phyloP scores from a whole-genome alignment of 805 yeast species.

The Maudiozyma bulderi region DNA sequence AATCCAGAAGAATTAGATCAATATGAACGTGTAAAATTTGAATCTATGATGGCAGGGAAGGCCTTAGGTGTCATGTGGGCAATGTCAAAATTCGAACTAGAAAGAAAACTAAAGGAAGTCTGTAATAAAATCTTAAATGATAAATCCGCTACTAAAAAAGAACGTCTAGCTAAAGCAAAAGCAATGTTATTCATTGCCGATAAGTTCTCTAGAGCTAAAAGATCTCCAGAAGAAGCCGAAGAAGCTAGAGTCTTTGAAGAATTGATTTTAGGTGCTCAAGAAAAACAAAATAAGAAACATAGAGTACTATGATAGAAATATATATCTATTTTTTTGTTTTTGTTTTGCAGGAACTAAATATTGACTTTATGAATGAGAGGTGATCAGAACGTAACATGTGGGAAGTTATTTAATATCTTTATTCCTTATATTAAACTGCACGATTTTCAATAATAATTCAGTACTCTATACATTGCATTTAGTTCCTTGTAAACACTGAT shows the following conservation, averaged over 20 bases:
- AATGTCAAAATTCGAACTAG: constrained; percentile 79
- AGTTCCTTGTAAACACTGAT: too few relatives aligned
- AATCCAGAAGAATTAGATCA: constrained; percentile 51
- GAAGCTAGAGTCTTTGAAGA: constrained; percentile 90
- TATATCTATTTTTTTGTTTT: neutral
- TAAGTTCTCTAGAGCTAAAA: constrained; percentile 52
- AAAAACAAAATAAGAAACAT: constrained; percentile 29
- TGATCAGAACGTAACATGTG: too few relatives aligned
- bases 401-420: too few relatives aligned
- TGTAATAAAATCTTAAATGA: constrained; percentile 73
- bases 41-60: constrained; percentile 76
- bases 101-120: constrained; percentile 67
- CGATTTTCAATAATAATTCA: too few relatives aligned
- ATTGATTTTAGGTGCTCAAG: constrained; percentile 76
- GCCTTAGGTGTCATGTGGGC: constrained; percentile 93
- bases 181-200: constrained; percentile 68
- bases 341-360: too few relatives aligned
- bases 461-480: too few relatives aligned
- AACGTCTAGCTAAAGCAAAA: constrained; percentile 66
- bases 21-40: constrained; percentile 65
- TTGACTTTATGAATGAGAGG: too few relatives aligned
- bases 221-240: constrained; percentile 84
- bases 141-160: constrained; percentile 46
- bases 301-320: neutral
- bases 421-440: too few relatives aligned